Base-by-base conservation (phyloP, 2,329 filamentous ascomycete genomes). In the Orbilia oligospora region DNA sequence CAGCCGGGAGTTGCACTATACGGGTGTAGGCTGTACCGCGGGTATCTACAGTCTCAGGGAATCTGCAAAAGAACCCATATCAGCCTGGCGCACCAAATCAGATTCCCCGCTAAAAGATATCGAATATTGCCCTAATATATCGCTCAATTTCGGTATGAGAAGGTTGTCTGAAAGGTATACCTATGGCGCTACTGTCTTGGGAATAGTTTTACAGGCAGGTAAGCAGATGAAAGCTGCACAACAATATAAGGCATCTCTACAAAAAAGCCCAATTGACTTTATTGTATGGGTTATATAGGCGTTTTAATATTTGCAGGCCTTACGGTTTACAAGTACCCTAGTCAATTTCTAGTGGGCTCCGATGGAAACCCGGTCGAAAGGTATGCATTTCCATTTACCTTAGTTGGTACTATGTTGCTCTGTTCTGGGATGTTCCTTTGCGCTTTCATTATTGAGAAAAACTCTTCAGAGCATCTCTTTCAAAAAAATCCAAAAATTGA, bases 351-450 rank as follows among this genome's bases (percentile, higher is more conserved):
- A 14, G 63, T 41, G 20, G 44, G 14, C 4, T 33, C 65, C 8
- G n/a, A 48, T 8, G 44, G 64, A 14, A 9, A 33, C 0, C 48
- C 20, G 5, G 38, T 55, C 5, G 33, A 53, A 8, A 53, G 1
- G 0, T 80, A 76, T 16, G 79, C 70, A 3, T 80, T 77, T 49
- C 72, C 67, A 12, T n/a, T 81, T 10, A 55, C 61, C 10, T 18
- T 79, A 1, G 14, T 5, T 3, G 80, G 79, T 0, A 81, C 80
- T 2, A 12, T 78, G 0, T 9, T 67, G 5, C 41, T 81, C n/a
- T 64, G 55, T 0, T 14, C 76, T 1, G 80, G 80, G 12, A 70
- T 80, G 76, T 80, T 80, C 27, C 41, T 80, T n/a, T 81, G 80
- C 22, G 80, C 80, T 3, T 68, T 49, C 27, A 69, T 71, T 9